A percentile compares a stretch with the other conserved stretches of the same genome.
These are phyloP conservation scores for Acanthamoeba castellanii DNA, from an alignment of 208 protist genomes.

Conservation along the genomic window DNA sequence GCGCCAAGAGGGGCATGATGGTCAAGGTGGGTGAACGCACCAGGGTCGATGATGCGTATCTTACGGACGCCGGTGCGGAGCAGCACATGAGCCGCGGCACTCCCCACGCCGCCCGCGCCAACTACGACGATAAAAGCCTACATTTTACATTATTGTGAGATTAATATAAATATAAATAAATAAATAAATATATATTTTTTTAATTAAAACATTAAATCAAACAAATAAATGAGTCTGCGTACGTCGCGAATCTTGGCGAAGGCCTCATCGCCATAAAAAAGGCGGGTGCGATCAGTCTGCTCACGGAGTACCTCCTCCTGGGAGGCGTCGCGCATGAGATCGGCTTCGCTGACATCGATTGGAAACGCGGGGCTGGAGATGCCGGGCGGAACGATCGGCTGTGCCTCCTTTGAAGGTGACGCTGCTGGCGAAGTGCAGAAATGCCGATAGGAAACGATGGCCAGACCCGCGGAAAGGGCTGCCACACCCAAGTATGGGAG, in stretches of 20 bases:
- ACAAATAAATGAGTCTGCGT: neutral
- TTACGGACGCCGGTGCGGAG: constrained; percentile 80
- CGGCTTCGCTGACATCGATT: neutral
- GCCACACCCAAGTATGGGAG: constrained; percentile 23
- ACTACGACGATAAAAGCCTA: constrained; percentile 81
- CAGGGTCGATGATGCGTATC: constrained; percentile 83
- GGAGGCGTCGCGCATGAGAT: neutral
- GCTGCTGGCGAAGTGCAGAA: neutral
- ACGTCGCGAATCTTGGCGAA: constrained; percentile 74
- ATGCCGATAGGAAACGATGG: constrained; percentile 1
- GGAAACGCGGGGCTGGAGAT: neutral
- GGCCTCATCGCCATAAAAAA: constrained; percentile 77
- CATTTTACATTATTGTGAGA: too few relatives aligned
- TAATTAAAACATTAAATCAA: neutral
- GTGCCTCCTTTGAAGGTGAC: neutral
- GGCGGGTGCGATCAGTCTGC: constrained; percentile 78
- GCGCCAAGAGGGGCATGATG: neutral
- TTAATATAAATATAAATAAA: neutral
- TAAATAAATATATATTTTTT: too few relatives aligned
- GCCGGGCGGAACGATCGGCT: neutral
- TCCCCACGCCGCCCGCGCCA: constrained; percentile 84
- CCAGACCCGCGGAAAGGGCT: neutral
- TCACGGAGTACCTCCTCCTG: constrained; percentile 75
- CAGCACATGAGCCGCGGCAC: constrained; percentile 79
- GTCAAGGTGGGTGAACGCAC: neutral